Conservation (phyloP, 495 filamentous ascomycete genomes). For the Penicillium daleae region DNA sequence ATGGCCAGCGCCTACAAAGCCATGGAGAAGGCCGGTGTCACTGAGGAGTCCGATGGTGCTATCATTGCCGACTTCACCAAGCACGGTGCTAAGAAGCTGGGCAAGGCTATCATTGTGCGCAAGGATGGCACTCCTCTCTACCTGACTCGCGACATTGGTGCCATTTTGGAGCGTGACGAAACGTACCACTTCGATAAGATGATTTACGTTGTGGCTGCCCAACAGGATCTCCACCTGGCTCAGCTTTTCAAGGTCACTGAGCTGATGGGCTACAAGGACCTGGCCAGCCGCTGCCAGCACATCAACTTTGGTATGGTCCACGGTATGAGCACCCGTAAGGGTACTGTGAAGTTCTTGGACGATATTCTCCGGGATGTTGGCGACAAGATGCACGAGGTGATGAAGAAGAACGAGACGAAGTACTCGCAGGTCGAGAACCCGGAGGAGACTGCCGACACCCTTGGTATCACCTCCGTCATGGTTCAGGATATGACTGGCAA, state of each 20-base stretch:
- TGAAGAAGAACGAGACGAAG: conserved; percentile 66
- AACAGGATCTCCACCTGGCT: conserved; percentile 73
- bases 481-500: conserved; percentile 73
- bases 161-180: conserved; percentile 63
- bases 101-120: conserved; percentile 68
- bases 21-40: conserved; percentile 73
- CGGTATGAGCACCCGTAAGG: conserved; percentile 71
- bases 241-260: conserved; percentile 74
- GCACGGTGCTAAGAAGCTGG: conserved; percentile 67
- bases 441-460: conserved; percentile 53
- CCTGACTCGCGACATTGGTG: conserved; percentile 73
- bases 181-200: conserved; percentile 73
- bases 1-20: conserved; percentile 68
- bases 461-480: conserved; percentile 72
- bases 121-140: conserved; percentile 72
- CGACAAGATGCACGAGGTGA: conserved; percentile 74
- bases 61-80: conserved; percentile 86
- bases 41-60: conserved; percentile 84
- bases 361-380: conserved; percentile 66
- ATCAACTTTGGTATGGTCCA: conserved; percentile 76
- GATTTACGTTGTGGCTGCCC: conserved; percentile 73
- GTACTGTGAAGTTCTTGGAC: conserved; percentile 71
- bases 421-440: conserved; percentile 68
- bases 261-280: conserved; percentile 66
- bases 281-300: conserved; percentile 65